Evolutionary conservation across 1,284 basidiomycete genomes (phyloP), one percentile per base, ranked within the genome.

Genomic region (Peniophora sp.): DNA sequence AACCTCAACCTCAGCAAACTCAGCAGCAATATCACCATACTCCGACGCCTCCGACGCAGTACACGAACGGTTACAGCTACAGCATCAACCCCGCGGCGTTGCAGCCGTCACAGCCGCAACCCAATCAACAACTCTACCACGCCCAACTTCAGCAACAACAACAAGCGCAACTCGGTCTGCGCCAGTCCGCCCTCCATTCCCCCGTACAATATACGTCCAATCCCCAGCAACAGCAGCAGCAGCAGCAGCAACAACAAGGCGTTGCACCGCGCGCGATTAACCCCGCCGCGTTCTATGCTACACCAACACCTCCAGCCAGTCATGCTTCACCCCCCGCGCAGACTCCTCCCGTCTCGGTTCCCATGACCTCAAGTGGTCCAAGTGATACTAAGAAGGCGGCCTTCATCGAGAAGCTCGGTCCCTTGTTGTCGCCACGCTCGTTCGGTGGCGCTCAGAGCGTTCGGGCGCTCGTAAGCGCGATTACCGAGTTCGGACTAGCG

Each of bases 371-470:
- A 10, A 36, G n/a, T 36, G 34, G 34, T 36, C 34, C 34, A 10
- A 36, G 10, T n/a, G n/a, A 36, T n/a, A n/a, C 36, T 22, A 59
- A 58, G 47, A 79, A 73, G 58, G 72, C 74, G 47, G 69, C 70
- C 34, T 77, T 87, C 52, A 65, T 75, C 16, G 61, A 65, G 3
- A 68, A 69, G 19, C 64, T 87, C 52, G 73, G 70, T 52, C 76
- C 81, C 0, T 63, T 79, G 19, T 68, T 89, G 6, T 72, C 72
- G 51, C 64, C 79, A 0, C 69, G 69, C 27, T 69, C 75, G 1
- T 85, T 89, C 60, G 77, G 77, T n/a, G 85, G 86, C 35, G 86
- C 83, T 19, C 75, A 75, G 12, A 81, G 85, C 1, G 84, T 89
- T 10, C 65, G 67, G 41, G 69, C 72, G 22, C 69, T 89, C 23